Conservation (phyloP, 129 eudicot species). For the Chrysanthemum makinoi region DNA sequence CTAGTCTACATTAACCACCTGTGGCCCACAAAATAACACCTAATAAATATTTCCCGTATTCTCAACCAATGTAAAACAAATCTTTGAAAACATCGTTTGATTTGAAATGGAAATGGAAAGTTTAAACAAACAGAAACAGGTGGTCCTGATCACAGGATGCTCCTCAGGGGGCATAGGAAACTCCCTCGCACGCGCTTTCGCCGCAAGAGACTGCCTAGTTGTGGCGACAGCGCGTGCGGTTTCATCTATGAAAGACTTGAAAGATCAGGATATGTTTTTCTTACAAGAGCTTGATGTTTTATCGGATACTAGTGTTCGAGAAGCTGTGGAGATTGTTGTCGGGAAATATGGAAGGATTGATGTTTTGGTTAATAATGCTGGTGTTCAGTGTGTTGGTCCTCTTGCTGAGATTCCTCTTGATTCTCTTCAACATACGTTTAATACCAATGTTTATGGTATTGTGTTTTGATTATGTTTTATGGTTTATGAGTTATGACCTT, state of each 20-base stretch:
- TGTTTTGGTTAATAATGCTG: constrained; percentile 85
- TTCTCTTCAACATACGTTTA: constrained; percentile 51
- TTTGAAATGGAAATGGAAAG: constrained; percentile 17
- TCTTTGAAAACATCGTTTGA: background rate
- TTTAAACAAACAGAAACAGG: constrained; percentile 48
- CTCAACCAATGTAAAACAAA: no score
- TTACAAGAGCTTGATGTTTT: constrained; percentile 70
- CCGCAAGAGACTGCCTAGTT: constrained; percentile 62
- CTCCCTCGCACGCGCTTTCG: constrained; percentile 78
- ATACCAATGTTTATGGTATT: constrained; percentile 85
- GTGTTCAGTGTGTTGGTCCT: constrained; percentile 94
- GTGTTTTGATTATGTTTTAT: no score
- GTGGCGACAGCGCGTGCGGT: constrained; percentile 73
- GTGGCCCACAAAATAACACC: no score
- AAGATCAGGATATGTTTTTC: constrained; percentile 36
- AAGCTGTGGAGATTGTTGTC: constrained; percentile 46
- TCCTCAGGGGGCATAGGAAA: constrained; percentile 88
- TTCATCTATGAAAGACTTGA: constrained; percentile 58
- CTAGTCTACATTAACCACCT: no score
- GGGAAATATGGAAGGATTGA: constrained; percentile 72
- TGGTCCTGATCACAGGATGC: constrained; percentile 85
- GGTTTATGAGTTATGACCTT: no score
- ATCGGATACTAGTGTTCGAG: constrained; percentile 57
- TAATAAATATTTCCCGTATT: no score
- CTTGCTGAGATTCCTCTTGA: constrained; percentile 79